These are phyloP conservation scores for Cytospora mali DNA, from an alignment of 2,329 filamentous ascomycete genomes.

Conservation along the genomic window DNA sequence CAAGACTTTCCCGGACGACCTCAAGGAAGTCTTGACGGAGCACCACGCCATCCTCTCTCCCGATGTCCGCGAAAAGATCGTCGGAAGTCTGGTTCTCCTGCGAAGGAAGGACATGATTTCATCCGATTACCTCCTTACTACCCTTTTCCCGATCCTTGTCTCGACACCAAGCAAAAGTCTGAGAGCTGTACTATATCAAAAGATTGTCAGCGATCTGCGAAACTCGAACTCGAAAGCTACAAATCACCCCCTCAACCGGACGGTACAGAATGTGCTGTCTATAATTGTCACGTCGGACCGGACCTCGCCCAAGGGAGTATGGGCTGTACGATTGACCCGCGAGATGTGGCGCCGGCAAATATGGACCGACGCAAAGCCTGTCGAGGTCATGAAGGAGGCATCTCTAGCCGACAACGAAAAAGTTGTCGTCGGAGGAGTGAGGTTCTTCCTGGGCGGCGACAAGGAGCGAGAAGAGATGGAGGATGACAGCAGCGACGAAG, in stretches of 20 bases:
- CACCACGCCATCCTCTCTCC: constrained; percentile 83
- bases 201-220: constrained; percentile 88
- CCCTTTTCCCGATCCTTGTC: constrained; percentile 91
- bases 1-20: constrained; percentile 73
- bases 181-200: constrained; percentile 78
- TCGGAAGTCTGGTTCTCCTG: constrained; percentile 84
- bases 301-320: constrained; percentile 82
- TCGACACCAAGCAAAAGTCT: constrained; percentile 91
- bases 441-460: constrained; percentile 95
- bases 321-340: constrained; percentile 93
- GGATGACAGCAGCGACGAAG: constrained; percentile 85
- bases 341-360: constrained; percentile 97
- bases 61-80: constrained; percentile 91
- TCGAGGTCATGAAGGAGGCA: constrained; percentile 98
- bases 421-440: constrained; percentile 81
- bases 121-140: constrained; percentile 80
- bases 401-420: constrained; percentile 90
- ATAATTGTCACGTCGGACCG: constrained; percentile 88
- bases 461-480: constrained; percentile 93
- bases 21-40: constrained; percentile 77
- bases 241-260: constrained; percentile 91
- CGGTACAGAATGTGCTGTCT: constrained; percentile 89
- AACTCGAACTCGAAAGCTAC: constrained; percentile 83
- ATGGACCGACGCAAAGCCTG: constrained; percentile 91
- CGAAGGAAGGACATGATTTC: constrained; percentile 91